Base-by-base conservation (phyloP, 441 rosid species). In the California macrophylla region DNA sequence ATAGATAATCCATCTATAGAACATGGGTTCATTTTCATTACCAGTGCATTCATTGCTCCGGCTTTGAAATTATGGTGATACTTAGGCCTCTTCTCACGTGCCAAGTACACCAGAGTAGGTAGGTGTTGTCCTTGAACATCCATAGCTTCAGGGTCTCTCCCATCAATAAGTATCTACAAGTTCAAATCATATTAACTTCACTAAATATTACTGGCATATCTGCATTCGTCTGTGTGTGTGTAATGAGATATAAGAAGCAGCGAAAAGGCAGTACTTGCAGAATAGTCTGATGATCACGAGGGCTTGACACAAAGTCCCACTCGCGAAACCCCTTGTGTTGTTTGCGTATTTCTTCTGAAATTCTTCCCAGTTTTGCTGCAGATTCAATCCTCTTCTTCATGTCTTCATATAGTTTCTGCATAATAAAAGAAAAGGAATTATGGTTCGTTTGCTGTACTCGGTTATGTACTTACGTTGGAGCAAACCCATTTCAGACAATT, bases 231-330 rank as follows among this genome's bases (percentile, higher is more conserved):
- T 29, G 2, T 36, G 7, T 4, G 1, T 36, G 42, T 36, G 50
- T 40, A 36, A 36, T 36, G 40, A 36, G 40, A 6, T 28, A 28
- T 28, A 36, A n/a, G 0, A 40, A 40, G 1, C 1, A 40, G 0
- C 10, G 50, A 40, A 40, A 50, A 25, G 69, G 18, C 1, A 15
- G 24, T 42, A 74, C 77, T 36, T 70, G 74, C 26, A 71, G 40
- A 67, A 75, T 75, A 21, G 78, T 58, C 47, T 60, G 78, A 66
- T 75, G 78, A 62, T 75, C 71, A 5, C 50, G 68, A 24, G 7
- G 63, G 68, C 63, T 66, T 12, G 74, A 60, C 6, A 71, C 71
- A 0, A 25, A 32, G 26, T 70, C 26, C 74, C 74, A 75, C 50
- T 71, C 74, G 0, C 20, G 67, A 34, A 75, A 75, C 66, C 74